These are phyloP conservation scores for Dipteronia dyeriana DNA, from an alignment of 345 rosid genomes.

Conservation along the genomic window DNA sequence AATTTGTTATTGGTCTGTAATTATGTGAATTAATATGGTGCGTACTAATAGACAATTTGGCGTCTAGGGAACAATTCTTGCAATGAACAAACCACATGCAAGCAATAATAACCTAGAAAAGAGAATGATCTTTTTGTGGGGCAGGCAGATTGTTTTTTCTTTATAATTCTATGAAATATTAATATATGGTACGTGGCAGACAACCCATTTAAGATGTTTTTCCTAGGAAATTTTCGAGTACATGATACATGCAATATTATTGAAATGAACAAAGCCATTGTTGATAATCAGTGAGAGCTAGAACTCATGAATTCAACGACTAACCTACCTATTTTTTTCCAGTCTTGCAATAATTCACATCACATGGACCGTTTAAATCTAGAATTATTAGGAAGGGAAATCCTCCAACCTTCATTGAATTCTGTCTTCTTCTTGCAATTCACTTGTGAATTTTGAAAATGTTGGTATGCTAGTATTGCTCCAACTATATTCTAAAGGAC, in stretches of 20 bases:
- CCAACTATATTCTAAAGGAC: conserved; percentile 3
- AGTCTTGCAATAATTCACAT: neutral
- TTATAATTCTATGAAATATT: neutral
- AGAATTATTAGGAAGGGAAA: no score
- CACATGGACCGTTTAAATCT: neutral
- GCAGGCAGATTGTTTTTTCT: neutral
- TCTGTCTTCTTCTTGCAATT: no score
- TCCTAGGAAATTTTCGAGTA: neutral
- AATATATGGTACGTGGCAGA: neutral
- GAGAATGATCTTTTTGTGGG: neutral
- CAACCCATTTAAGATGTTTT: conserved; percentile 5
- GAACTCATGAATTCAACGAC: neutral
- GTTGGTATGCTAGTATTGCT: no score
- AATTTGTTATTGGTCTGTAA: neutral
- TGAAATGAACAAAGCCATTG: neutral
- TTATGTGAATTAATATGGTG: neutral
- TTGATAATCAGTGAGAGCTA: neutral
- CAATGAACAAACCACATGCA: neutral
- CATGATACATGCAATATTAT: neutral
- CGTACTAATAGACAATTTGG: neutral
- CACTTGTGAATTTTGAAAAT: no score
- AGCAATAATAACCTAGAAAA: no score
- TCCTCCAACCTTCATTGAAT: no score
- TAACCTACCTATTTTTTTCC: neutral
- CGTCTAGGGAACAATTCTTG: neutral